Percentiles rank a stretch among this genome's conserved stretches.
phyloP scores from a whole-genome alignment of 305 asterid species.

The Fraxinus xanthoxyloides region DNA sequence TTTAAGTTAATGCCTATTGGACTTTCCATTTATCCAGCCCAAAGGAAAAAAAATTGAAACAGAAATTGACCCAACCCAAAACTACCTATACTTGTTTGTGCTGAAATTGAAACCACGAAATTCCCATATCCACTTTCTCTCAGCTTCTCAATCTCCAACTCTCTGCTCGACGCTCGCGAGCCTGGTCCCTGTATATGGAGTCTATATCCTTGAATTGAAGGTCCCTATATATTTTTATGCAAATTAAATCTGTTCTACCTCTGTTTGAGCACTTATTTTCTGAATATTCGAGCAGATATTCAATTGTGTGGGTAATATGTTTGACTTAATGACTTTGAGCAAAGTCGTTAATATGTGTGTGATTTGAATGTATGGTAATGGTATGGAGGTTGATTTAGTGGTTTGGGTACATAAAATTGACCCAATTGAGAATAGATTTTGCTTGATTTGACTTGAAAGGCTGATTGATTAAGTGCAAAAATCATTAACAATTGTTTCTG shows the following conservation, averaged over 20 bases:
- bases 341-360: no score
- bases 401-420: no score
- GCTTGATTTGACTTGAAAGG: no score
- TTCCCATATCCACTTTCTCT: background rate
- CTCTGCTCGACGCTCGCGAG: background rate
- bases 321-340: no score
- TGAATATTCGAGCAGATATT: background rate
- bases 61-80: background rate
- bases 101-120: background rate
- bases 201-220: background rate
- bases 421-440: no score
- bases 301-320: no score
- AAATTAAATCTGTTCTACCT: background rate
- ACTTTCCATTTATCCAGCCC: background rate
- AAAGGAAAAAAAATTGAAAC: background rate
- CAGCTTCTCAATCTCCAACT: background rate
- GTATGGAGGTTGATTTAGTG: no score
- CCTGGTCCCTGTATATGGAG: background rate
- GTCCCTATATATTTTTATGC: background rate
- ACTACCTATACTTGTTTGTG: background rate
- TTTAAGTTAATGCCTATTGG: background rate
- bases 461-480: no score
- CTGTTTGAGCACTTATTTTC: background rate
- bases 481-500: no score
- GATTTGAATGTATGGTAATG: no score